These are phyloP conservation scores for Nelumbo lutea DNA, from an alignment of 164 flowering plant genomes.

Conservation along the genomic window DNA sequence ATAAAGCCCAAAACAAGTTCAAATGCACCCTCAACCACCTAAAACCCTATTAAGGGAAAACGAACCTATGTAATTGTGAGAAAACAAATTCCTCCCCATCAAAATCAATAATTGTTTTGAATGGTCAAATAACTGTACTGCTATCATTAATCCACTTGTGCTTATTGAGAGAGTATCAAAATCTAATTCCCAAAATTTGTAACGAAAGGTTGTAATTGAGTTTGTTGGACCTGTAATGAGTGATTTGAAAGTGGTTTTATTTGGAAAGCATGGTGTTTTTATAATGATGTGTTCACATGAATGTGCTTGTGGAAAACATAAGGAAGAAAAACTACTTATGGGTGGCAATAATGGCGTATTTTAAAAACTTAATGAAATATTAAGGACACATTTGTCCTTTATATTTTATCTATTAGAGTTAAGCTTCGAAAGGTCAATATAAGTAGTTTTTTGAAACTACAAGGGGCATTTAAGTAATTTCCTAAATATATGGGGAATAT, in stretches of 20 bases:
- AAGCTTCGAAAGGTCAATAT: no score
- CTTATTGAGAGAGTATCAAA: slow-evolving; percentile 45
- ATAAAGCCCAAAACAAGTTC: slow-evolving; percentile 46
- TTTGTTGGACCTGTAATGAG: slow-evolving; percentile 88
- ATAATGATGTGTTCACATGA: slow-evolving; percentile 81
- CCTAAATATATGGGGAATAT: no score
- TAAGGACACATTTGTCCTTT: no score
- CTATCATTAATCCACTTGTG: slow-evolving; percentile 24
- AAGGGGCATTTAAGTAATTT: no score
- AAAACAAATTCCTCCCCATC: slow-evolving; percentile 32
- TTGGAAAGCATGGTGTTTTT: slow-evolving; percentile 79
- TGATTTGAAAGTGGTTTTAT: slow-evolving; percentile 66
- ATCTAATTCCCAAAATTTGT: slow-evolving; percentile 51
- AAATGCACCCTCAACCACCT: slow-evolving; percentile 51
- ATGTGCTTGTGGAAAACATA: slow-evolving; percentile 46
- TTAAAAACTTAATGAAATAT: no score
- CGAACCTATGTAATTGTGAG: slow-evolving; percentile 37
- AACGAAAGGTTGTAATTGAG: slow-evolving; percentile 79
- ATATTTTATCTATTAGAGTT: no score
- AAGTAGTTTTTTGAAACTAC: no score
- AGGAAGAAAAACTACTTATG: no score
- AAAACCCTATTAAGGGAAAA: slow-evolving; percentile 42
- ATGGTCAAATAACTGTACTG: slow-evolving; percentile 29
- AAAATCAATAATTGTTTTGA: slow-evolving; percentile 34
- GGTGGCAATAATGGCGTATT: no score